Conservation (phyloP, 192 early-diverging fungal species). For the Linnemannia schmuckeri region DNA sequence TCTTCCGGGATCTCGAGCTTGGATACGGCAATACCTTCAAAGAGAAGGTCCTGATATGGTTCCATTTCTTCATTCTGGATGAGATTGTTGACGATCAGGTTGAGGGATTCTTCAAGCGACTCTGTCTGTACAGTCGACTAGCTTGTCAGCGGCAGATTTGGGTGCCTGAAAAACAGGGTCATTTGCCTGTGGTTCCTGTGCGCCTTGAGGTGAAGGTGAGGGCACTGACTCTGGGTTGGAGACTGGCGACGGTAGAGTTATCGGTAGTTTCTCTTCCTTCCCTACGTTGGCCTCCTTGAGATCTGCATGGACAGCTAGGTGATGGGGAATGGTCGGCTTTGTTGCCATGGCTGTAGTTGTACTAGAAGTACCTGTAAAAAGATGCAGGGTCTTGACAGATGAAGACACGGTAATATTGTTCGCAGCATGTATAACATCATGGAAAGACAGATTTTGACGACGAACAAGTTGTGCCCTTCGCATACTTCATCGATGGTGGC, state of each 20-base stretch:
- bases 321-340: not conserved
- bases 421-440: not conserved
- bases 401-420: not conserved
- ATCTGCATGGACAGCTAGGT: not conserved
- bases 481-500: not conserved
- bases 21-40: not conserved
- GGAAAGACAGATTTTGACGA: not conserved
- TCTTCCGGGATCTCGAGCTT: not conserved
- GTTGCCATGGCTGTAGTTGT: not conserved
- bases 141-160: not conserved
- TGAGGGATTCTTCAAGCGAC: not conserved
- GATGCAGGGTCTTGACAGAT: not conserved
- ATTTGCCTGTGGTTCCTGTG: not conserved
- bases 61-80: slow-evolving; percentile 8
- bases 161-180: not conserved
- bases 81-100: not conserved
- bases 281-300: not conserved
- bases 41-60: not conserved
- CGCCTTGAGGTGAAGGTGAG: not conserved
- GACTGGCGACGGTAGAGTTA: not conserved
- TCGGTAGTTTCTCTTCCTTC: not conserved
- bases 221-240: not conserved
- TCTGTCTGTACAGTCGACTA: slow-evolving; percentile 2
- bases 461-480: not conserved
- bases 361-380: not conserved